Percentiles rank a stretch among this genome's conserved stretches.
These are phyloP conservation scores for Penicillium sp. DNA, from an alignment of 2,329 filamentous ascomycete species.

Conservation along the genomic window DNA sequence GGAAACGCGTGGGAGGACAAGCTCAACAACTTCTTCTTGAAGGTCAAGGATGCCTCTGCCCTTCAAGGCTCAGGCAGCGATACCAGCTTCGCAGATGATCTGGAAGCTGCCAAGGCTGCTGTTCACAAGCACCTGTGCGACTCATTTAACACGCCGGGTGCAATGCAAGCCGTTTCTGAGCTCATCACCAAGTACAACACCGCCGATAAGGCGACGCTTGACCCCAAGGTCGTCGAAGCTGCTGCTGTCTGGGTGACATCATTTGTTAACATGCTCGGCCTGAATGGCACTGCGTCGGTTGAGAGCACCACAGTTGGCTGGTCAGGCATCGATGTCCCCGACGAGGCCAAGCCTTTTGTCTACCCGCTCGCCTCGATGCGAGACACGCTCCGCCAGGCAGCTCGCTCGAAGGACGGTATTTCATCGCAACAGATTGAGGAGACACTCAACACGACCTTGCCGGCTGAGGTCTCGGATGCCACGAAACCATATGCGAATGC, in stretches of 20 bases:
- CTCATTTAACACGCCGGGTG: conserved; percentile 79
- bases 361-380: conserved; percentile 53
- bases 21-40: conserved; percentile 64
- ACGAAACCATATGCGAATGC: conserved; percentile 45
- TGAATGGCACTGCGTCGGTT: conserved; percentile 44
- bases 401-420: conserved; percentile 45
- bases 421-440: conserved; percentile 34
- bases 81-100: conserved; percentile 40
- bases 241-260: conserved; percentile 74
- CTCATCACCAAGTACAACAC: conserved; percentile 73
- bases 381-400: conserved; percentile 53
- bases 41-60: conserved; percentile 45
- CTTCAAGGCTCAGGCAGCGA: conserved; percentile 22
- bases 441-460: conserved; percentile 30
- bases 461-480: conserved; percentile 21
- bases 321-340: conserved; percentile 59
- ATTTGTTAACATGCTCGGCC: conserved; percentile 77
- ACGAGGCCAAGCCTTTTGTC: conserved; percentile 54
- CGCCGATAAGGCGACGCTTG: conserved; percentile 41
- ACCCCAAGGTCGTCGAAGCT: conserved; percentile 44
- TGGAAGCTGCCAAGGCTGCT: conserved; percentile 51
- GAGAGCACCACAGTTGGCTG: conserved; percentile 51
- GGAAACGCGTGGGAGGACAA: conserved; percentile 75
- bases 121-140: conserved; percentile 65
- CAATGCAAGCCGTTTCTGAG: conserved; percentile 71